Evolutionary conservation across 1,284 basidiomycete species (phyloP).

Genomic region (Coriolopsis trogii): DNA sequence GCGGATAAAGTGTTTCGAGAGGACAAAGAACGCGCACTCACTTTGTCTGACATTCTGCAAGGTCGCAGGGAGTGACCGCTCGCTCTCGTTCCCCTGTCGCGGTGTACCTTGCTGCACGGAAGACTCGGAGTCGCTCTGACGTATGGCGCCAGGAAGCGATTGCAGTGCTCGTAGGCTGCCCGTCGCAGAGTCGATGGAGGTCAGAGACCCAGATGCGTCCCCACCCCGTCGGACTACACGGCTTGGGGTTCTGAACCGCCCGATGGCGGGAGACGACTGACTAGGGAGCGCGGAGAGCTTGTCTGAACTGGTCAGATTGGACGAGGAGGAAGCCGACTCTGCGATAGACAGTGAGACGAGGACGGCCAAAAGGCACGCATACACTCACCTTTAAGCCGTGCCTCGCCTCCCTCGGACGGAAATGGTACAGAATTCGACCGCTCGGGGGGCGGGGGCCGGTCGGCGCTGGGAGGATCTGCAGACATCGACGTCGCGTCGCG

Average conservation of each 20-base stretch:
- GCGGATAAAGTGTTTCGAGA: background rate
- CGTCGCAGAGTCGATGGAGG: slow-evolving; percentile 29
- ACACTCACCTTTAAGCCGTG: slow-evolving; percentile 14
- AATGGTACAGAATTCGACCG: slow-evolving; percentile 22
- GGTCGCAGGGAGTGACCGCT: slow-evolving; percentile 36
- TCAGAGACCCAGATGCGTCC: slow-evolving; percentile 34
- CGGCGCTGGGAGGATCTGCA: no score
- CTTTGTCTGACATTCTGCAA: slow-evolving; percentile 36
- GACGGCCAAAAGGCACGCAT: background rate
- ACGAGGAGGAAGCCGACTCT: slow-evolving; percentile 35
- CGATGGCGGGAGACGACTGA: slow-evolving; percentile 33
- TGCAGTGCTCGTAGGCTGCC: slow-evolving; percentile 20
- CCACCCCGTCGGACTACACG: slow-evolving; percentile 28
- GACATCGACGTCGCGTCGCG: no score
- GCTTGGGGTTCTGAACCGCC: slow-evolving; percentile 26
- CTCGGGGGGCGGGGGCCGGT: no score
- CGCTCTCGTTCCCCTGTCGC: slow-evolving; percentile 45
- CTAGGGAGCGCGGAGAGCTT: slow-evolving; percentile 43
- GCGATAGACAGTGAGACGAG: background rate
- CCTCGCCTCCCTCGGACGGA: slow-evolving; percentile 9
- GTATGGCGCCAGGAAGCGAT: slow-evolving; percentile 18
- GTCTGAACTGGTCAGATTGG: slow-evolving; percentile 41
- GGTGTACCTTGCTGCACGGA: slow-evolving; percentile 34
- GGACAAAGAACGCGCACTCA: slow-evolving; percentile 13
- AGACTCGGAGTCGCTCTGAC: slow-evolving; percentile 34